Evolutionary conservation across 805 yeast species (phyloP), one percentile per base, ranked within the genome.

Genomic region (Yarrowia bubula): DNA sequence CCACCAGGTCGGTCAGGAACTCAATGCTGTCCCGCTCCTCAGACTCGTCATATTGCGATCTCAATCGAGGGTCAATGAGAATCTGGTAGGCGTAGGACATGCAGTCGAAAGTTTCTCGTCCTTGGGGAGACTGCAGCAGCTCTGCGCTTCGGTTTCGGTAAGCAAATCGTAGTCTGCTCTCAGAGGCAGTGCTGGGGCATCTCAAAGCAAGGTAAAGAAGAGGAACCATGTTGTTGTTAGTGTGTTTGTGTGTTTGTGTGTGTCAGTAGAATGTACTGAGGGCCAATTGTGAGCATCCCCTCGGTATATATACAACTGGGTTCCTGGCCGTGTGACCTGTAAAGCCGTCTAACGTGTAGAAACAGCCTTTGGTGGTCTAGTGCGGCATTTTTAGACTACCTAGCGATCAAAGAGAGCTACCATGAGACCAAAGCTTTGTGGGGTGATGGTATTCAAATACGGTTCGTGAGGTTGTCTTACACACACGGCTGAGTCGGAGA

Each of bases 71-170:
- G 37, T 41, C 41, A 48, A 42, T 41, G 32, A 55, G 48, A 17
- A 55, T 55, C 39, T 55, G 62, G 8, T 55, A 55, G 22, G 62
- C 62, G 33, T 55, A 42, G 17, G 62, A 55, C 58, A 51, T 51
- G 43, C 58, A 51, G 14, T 51, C 58, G 32, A 51, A 51, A 8
- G 58, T 51, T 38, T 51, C 58, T 13, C 43, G 32, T 18, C 58
- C 58, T 9, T 51, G 43, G 22, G 58, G 58, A 3, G 58, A 51
- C 33, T 37, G 35, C 58, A 51, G 58, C 18, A 51, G 58, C 58
- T 51, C 58, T 7, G n/a, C 58, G 18, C 58, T 22, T 51, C 58
- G 4, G 58, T 51, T 51, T 51, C 58, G 14, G 43, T 51, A 51
- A 3, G 58, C 58, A 33, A 51, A 51, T 51, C 58, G 37, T 18